phyloP scores from a whole-genome alignment of 805 yeast genomes.

The Starmera dryadoides region DNA sequence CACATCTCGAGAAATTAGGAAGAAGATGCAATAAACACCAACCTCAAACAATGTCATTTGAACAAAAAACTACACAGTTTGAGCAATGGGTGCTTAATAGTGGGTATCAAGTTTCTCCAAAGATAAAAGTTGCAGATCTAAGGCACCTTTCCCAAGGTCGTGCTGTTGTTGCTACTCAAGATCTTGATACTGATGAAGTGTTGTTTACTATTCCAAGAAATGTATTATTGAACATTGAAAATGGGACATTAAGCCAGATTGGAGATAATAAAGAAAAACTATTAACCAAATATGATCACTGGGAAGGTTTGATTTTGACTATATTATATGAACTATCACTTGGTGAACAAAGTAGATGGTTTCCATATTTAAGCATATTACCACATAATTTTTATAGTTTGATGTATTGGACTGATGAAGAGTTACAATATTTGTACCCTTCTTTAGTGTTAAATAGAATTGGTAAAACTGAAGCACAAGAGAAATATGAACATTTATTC shows the following conservation, averaged over 20 bases:
- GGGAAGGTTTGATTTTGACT: constrained; percentile 73
- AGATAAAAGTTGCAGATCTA: constrained; percentile 54
- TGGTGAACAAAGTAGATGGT: constrained; percentile 51
- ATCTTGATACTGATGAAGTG: constrained; percentile 53
- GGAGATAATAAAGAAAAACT: constrained; percentile 26
- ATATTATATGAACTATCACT: constrained; percentile 53
- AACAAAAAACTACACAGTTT: constrained; percentile 31
- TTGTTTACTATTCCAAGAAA: constrained; percentile 64
- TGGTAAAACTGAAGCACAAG: constrained; percentile 62
- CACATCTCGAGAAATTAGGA: no score
- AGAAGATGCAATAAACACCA: no score
- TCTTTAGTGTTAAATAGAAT: constrained; percentile 64
- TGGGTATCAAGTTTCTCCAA: constrained; percentile 45
- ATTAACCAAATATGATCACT: constrained; percentile 44
- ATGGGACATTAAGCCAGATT: constrained; percentile 36
- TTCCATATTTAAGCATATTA: constrained; percentile 60
- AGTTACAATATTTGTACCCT: constrained; percentile 52
- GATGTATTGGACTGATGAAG: constrained; percentile 73
- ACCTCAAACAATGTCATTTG: no score
- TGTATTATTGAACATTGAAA: constrained; percentile 50
- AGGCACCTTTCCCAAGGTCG: constrained; percentile 63
- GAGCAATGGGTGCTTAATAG: constrained; percentile 34
- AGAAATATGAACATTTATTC: constrained; percentile 43
- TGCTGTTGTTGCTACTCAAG: constrained; percentile 59
- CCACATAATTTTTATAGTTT: constrained; percentile 61